Evolutionary conservation across 371 early-diverging fungal species (phyloP).

Genomic region (Mycotypha africana): DNA sequence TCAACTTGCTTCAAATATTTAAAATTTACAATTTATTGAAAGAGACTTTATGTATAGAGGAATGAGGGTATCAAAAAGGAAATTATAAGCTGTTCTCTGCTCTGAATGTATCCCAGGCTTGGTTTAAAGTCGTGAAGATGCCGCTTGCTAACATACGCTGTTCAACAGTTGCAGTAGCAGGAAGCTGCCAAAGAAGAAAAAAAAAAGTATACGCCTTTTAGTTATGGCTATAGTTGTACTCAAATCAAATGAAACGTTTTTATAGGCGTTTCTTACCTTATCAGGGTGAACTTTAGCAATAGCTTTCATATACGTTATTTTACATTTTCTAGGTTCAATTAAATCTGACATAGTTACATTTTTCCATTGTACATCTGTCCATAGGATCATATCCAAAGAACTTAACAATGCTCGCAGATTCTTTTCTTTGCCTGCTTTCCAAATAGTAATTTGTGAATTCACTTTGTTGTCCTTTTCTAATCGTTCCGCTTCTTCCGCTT

Average conservation of each 20-base stretch:
- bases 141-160: conserved; percentile 84
- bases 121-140: conserved; percentile 84
- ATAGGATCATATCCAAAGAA: conserved; percentile 76
- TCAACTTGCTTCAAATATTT: too few species aligned
- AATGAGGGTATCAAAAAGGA: too few species aligned
- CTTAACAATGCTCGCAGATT: conserved; percentile 88
- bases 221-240: too few species aligned
- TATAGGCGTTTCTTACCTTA: conserved; percentile 74
- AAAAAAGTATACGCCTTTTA: too few species aligned
- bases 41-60: too few species aligned
- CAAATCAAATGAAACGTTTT: neutral
- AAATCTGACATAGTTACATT: conserved; percentile 77
- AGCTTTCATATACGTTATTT: conserved; percentile 88
- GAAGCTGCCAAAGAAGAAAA: conserved; percentile 31
- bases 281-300: conserved; percentile 95
- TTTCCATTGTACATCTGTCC: conserved; percentile 73
- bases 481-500: conserved; percentile 74
- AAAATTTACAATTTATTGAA: too few species aligned
- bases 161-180: conserved; percentile 59
- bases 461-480: conserved; percentile 74
- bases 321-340: conserved; percentile 81
- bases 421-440: conserved; percentile 85
- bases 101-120: conserved; percentile 89
- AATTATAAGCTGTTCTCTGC: conserved; percentile 24
- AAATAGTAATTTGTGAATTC: conserved; percentile 60